Percentiles rank a stretch among this genome's conserved stretches.
phyloP scores from a whole-genome alignment of 2,329 filamentous ascomycete species.

The Trichophyton rubrum region DNA sequence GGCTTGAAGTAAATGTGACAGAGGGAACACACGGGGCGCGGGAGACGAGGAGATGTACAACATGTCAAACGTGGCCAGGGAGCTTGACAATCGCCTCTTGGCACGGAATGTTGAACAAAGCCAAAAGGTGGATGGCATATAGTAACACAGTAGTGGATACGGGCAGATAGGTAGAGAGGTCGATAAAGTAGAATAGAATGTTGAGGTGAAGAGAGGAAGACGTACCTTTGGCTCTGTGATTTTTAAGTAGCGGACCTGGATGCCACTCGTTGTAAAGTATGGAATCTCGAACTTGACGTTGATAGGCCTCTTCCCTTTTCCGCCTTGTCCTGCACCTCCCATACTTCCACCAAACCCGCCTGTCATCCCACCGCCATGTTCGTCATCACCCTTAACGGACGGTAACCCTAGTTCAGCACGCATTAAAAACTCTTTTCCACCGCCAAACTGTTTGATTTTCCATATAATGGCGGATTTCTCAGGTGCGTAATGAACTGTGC shows the following conservation, averaged over 20 bases:
- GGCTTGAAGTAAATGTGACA: not conserved
- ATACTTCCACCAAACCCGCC: constrained; percentile 94
- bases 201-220: constrained; percentile 9
- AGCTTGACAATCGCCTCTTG: not conserved
- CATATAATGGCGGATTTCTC: constrained; percentile 96
- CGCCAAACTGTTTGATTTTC: constrained; percentile 99
- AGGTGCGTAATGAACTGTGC: constrained; percentile 91
- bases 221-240: constrained; percentile 97
- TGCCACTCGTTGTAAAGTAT: constrained; percentile 99
- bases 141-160: not conserved
- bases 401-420: constrained; percentile 88
- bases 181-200: not conserved
- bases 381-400: constrained; percentile 87
- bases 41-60: not conserved
- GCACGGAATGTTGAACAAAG: not conserved
- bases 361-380: constrained; percentile 93
- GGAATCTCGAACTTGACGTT: constrained; percentile 99
- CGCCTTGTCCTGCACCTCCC: constrained; percentile 66
- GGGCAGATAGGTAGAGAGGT: not conserved
- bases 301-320: constrained; percentile 90
- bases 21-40: not conserved
- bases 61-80: constrained; percentile 4
- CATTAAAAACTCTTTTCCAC: constrained; percentile 98
- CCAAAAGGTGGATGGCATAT: not conserved
- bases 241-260: constrained; percentile 96